These are phyloP conservation scores for Carex pumila DNA, from an alignment of 176 grass and related monocot genomes.

Conservation along the genomic window DNA sequence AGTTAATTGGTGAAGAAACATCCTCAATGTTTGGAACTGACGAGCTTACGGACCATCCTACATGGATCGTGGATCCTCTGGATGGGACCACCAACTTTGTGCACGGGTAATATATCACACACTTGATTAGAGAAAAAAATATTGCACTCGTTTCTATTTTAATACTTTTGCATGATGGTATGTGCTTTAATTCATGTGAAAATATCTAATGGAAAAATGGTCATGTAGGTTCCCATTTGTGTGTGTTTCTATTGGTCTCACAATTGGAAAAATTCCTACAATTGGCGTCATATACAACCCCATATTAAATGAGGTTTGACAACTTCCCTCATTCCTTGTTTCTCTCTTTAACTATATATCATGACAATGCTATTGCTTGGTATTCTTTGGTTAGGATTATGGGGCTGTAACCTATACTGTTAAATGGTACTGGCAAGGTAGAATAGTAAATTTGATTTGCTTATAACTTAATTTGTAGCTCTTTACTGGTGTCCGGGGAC, in stretches of 20 bases:
- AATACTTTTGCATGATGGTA: background rate
- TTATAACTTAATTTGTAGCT: conserved; percentile 36
- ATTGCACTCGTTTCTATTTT: background rate
- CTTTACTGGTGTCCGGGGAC: conserved; percentile 69
- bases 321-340: background rate
- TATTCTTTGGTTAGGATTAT: background rate
- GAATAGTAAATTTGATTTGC: background rate
- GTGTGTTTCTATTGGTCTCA: conserved; percentile 89
- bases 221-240: conserved; percentile 79
- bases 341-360: background rate
- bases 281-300: conserved; percentile 91
- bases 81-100: conserved; percentile 99
- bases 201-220: background rate
- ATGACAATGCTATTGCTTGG: background rate
- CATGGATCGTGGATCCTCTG: conserved; percentile 93
- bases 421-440: background rate
- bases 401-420: background rate
- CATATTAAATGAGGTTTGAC: conserved; percentile 76
- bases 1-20: conserved; percentile 96
- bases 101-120: conserved; percentile 51
- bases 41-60: conserved; percentile 75
- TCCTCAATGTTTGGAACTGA: conserved; percentile 63
- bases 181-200: conserved; percentile 3
- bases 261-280: conserved; percentile 70
- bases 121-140: background rate